phyloP scores from a whole-genome alignment of 139 green algal species.

The Medakamo hakoo region DNA sequence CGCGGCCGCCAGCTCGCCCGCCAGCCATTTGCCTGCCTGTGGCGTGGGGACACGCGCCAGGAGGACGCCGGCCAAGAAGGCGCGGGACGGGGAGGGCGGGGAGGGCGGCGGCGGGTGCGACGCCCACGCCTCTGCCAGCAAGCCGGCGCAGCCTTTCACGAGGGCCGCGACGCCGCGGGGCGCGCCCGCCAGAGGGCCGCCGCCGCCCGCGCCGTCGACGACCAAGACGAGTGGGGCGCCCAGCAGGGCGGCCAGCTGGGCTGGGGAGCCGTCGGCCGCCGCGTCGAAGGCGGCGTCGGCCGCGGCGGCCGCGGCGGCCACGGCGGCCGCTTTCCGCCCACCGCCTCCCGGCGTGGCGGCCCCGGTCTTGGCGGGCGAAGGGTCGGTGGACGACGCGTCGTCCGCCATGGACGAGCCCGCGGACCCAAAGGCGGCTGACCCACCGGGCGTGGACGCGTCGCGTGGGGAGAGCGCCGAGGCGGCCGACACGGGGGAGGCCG shows the following conservation, averaged over 20 bases:
- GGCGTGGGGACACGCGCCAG: neutral
- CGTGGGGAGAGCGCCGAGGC: too few species aligned
- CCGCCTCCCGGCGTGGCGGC: too few species aligned
- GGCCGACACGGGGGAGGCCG: too few species aligned
- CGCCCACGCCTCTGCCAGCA: neutral
- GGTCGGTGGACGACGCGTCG: too few species aligned
- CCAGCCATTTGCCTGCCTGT: neutral
- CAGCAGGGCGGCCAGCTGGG: neutral
- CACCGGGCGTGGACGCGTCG: too few species aligned
- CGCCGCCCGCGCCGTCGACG: neutral
- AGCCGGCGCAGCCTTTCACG: neutral
- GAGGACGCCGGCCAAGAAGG: neutral
- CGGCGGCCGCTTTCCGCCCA: too few species aligned
- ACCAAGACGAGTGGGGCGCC: neutral
- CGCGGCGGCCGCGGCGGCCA: too few species aligned
- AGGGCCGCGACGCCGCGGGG: neutral
- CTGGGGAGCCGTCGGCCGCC: neutral
- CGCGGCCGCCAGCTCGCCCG: neutral
- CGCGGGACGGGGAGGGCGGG: too few species aligned
- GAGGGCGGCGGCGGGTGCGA: neutral
- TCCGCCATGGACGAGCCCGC: too few species aligned
- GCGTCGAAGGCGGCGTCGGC: neutral
- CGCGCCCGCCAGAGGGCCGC: too few species aligned
- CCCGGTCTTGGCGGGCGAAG: too few species aligned
- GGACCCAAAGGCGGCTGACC: too few species aligned